Evolutionary conservation across 1,139 yeast species (phyloP), one percentile per base, ranked within the genome.

Genomic region (Lodderomyces metapsilosis): DNA sequence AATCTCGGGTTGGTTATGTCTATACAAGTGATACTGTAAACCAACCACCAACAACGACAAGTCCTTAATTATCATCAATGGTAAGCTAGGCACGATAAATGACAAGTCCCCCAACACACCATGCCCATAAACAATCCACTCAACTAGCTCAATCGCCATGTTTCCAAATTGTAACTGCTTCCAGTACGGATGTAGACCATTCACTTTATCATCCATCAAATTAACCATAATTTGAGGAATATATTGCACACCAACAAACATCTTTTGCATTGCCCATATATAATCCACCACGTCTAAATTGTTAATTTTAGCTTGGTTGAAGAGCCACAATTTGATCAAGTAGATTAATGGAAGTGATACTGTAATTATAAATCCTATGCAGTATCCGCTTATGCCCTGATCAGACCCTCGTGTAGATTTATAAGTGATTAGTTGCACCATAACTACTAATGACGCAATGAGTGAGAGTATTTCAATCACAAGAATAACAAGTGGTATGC

Each of bases 181-280:
- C 50, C 50, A 46, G 31, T 50, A 50, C 16, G 28, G 45, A 33
- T 44, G 51, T 16, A 46, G 38, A 0, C 66, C 65, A 16, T 44
- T 39, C 13, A 50, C 52, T 17, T 48, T 45, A 32, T 46, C 45
- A 18, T 49, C 52, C 21, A 58, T 52, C 61, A 60, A 62, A 40
- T 64, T 64, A 52, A 64, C 52, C 31, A 54, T 45, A 5, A 62
- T 38, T 38, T 68, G 71, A 1, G 75, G 73, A 3, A 55, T 15
- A 8, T 53, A 46, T 36, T 52, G 50, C 7, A 57, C 22, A 8
- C 50, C 21, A 13, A 43, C 47, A 1, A 52, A 24, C 12, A 52
- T 25, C 33, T 56, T 56, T n/a, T 54, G 46, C 0, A 53, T 32
- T 2, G 61, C 37, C 71, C 71, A 67, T 1, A 62, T 6, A 27